Evolutionary conservation across 371 early-diverging fungal genomes (phyloP), one percentile per base, ranked within the genome.

Genomic region (Syncephalastrum monosporum): DNA sequence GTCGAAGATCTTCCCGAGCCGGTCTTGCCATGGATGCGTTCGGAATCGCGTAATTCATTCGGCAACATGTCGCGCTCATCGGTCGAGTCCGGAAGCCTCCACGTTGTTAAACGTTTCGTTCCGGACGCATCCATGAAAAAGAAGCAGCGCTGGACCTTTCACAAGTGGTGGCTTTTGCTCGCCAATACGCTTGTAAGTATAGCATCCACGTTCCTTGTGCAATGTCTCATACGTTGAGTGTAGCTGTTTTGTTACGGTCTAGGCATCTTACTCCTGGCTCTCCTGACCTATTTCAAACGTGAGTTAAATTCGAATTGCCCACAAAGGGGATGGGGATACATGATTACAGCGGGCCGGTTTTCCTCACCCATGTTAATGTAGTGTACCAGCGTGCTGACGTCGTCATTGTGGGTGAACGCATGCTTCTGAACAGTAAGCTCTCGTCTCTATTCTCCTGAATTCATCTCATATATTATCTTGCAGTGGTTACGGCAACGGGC

Each of bases 241-340:
- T 50, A 82, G 84, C 51, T 84, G 12, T 73, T 84, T 38, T 64
- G 63, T 10, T 79, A 80, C 52, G 80, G 80, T 8, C 55, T 81
- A 46, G 69, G 68, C 48, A 50, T 63, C 46, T 27, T 79, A 17
- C 54, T 79, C 19, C 43, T 72, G 16, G 69, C 66, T 1, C 43
- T 76, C 3, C 65, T 79, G 51, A 79, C 80, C 13, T 69, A 57
- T 47, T 79, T 76, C 33, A 74, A 79, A 66, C 68, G 79, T 75
- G 75, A 69, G 67, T 17, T 59, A 54, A 55, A 7, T 15, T 25
- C 38, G 51, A 13, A 29, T 29, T 13, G 19, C 17, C 38, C 17
- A 14, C n/a, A 51, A 50, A 17, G 7, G 23, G 25, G 15, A 29
- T 4, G 7, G 23, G 25, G 15, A 29, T 4, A 48, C 42, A 51